Conservation (phyloP, 306 rosid genomes). For the Calophaca sinica region DNA sequence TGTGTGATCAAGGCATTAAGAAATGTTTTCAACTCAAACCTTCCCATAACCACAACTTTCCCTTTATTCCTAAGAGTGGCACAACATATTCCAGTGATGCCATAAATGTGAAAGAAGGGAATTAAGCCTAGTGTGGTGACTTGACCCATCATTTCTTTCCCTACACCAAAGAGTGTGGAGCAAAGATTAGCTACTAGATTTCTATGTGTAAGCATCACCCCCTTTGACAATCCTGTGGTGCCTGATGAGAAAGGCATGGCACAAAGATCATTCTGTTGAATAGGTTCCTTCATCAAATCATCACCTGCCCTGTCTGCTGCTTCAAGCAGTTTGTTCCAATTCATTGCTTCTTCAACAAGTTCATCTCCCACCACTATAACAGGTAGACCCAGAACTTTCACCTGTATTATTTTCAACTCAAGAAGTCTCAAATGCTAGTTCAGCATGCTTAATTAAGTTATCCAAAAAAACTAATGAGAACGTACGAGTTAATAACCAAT, state of each 20-base stretch:
- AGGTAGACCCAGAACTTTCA: constrained; percentile 68
- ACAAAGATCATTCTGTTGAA: constrained; percentile 76
- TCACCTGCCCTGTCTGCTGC: constrained; percentile 72
- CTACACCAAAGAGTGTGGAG: constrained; percentile 74
- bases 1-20: constrained; percentile 74
- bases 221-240: constrained; percentile 90
- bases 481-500: no score
- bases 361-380: constrained; percentile 73
- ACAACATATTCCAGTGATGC: constrained; percentile 93
- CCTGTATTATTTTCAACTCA: constrained; percentile 55
- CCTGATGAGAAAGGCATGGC: constrained; percentile 98
- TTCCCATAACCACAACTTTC: constrained; percentile 90
- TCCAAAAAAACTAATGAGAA: no score
- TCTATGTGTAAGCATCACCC: constrained; percentile 88
- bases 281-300: constrained; percentile 36
- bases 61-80: constrained; percentile 84
- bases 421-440: constrained; percentile 9
- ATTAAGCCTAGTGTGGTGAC: constrained; percentile 81
- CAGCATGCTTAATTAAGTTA: not conserved
- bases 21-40: constrained; percentile 73
- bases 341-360: constrained; percentile 70
- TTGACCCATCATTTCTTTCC: constrained; percentile 67
- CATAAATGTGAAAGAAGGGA: constrained; percentile 92
- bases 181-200: constrained; percentile 87
- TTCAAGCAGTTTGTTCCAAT: constrained; percentile 78